Percentiles rank a stretch among this genome's conserved stretches.
These are phyloP conservation scores for Talaromyces sp. DNA, from an alignment of 2,329 filamentous ascomycete species.

Conservation along the genomic window DNA sequence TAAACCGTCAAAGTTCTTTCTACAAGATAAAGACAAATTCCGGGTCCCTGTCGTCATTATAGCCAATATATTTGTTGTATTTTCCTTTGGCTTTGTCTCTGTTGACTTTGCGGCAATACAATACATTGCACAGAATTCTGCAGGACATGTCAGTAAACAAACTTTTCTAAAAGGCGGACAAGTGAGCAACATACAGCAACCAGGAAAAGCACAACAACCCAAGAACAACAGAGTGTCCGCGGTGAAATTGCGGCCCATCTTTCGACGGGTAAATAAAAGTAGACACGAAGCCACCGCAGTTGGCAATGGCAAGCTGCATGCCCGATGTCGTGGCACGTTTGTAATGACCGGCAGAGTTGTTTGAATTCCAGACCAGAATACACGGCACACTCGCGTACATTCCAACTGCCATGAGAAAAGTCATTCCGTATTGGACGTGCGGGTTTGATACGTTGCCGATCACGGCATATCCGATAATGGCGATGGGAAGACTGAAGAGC, in stretches of 20 bases:
- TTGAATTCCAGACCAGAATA: constrained; percentile 60
- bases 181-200: constrained; percentile 49
- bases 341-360: constrained; percentile 64
- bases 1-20: constrained; percentile 6
- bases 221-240: constrained; percentile 57
- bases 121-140: constrained; percentile 55
- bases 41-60: constrained; percentile 59
- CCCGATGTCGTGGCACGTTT: constrained; percentile 63
- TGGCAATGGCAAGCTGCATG: constrained; percentile 60
- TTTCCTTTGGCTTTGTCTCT: constrained; percentile 56
- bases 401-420: constrained; percentile 61
- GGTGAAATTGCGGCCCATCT: constrained; percentile 53
- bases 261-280: constrained; percentile 56
- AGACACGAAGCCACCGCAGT: constrained; percentile 61
- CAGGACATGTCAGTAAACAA: background rate
- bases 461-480: constrained; percentile 60
- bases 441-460: constrained; percentile 52
- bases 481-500: constrained; percentile 57
- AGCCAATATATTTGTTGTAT: constrained; percentile 52
- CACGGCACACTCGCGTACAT: constrained; percentile 59
- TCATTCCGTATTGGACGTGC: constrained; percentile 58
- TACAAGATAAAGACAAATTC: constrained; percentile 56
- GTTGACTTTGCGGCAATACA: constrained; percentile 60
- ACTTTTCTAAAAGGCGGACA: background rate
- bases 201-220: constrained; percentile 57